A percentile compares a stretch with the other conserved stretches of the same genome.
These are phyloP conservation scores for Juncus inflexus DNA, from an alignment of 176 grass and related monocot species.

Conservation along the genomic window DNA sequence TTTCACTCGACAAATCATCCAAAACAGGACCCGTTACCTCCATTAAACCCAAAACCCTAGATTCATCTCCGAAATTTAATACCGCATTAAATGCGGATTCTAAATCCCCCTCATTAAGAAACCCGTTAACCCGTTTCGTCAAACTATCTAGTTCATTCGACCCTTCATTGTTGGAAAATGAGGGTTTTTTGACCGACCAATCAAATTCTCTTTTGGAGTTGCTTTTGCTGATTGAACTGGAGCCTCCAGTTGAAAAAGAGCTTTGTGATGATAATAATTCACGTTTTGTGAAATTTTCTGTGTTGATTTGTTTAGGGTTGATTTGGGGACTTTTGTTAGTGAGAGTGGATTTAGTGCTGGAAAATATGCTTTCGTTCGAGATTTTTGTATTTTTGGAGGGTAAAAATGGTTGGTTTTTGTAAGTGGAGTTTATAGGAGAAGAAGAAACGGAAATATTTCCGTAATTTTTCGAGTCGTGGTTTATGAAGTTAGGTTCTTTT, in stretches of 20 bases:
- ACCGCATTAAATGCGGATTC: slow-evolving; percentile 70
- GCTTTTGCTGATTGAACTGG: slow-evolving; percentile 7
- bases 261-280: neutral
- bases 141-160: slow-evolving; percentile 37
- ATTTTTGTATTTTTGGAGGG: slow-evolving; percentile 56
- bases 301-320: slow-evolving; percentile 15
- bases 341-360: slow-evolving; percentile 35
- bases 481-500: slow-evolving; percentile 55
- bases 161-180: slow-evolving; percentile 25
- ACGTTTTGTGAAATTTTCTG: neutral
- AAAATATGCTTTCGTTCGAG: slow-evolving; percentile 41
- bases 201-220: slow-evolving; percentile 13
- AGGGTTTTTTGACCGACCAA: neutral
- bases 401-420: slow-evolving; percentile 41
- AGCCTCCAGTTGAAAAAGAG: neutral
- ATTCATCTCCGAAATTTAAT: slow-evolving; percentile 49
- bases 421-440: slow-evolving; percentile 53
- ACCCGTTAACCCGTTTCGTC: slow-evolving; percentile 29
- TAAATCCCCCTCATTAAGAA: slow-evolving; percentile 40
- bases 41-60: slow-evolving; percentile 68
- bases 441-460: slow-evolving; percentile 67
- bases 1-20: slow-evolving; percentile 63
- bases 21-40: slow-evolving; percentile 90
- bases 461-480: slow-evolving; percentile 48
- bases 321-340: slow-evolving; percentile 10